A percentile compares a stretch with the other conserved stretches of the same genome.
These are phyloP conservation scores for Periconia macrospinosa DNA, from an alignment of 2,329 filamentous ascomycete genomes.

Conservation along the genomic window DNA sequence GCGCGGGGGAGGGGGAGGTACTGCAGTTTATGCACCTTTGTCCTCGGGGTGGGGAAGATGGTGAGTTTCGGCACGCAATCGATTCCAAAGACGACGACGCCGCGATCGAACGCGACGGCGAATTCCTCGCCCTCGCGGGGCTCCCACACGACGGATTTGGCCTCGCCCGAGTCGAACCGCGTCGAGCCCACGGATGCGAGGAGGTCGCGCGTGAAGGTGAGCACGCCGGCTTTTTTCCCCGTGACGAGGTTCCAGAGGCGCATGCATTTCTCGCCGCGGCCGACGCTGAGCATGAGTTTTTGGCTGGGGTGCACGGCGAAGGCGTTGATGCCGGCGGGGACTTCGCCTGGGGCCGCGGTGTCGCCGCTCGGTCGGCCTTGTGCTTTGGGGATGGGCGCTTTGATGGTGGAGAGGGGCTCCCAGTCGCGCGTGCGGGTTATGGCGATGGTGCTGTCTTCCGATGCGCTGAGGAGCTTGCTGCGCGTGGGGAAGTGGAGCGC, in stretches of 20 bases:
- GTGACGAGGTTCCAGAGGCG: constrained; percentile 95
- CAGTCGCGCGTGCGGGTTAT: constrained; percentile 88
- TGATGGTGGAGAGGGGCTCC: constrained; percentile 83
- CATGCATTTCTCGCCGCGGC: constrained; percentile 88
- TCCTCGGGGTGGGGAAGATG: constrained; percentile 66
- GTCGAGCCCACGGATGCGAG: constrained; percentile 76
- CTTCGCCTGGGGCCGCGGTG: constrained; percentile 78
- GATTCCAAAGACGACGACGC: constrained; percentile 82
- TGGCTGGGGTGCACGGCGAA: constrained; percentile 95
- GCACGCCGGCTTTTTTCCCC: constrained; percentile 89
- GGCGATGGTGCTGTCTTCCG: constrained; percentile 89
- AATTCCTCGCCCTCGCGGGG: constrained; percentile 76
- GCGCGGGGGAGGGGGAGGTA: constrained; percentile 59
- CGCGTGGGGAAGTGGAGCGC: constrained; percentile 79
- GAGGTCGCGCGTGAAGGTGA: constrained; percentile 78
- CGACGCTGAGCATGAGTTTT: constrained; percentile 94
- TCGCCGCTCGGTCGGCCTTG: constrained; percentile 84
- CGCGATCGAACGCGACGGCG: constrained; percentile 84
- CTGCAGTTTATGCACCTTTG: constrained; percentile 80
- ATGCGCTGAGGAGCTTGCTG: constrained; percentile 82
- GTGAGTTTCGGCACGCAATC: constrained; percentile 80
- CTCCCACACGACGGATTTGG: constrained; percentile 82
- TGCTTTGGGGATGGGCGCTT: constrained; percentile 81
- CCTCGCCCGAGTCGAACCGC: constrained; percentile 78
- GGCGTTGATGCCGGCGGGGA: constrained; percentile 87